Conservation (phyloP, 768 basidiomycete genomes). For the Kwoniella europaea region DNA sequence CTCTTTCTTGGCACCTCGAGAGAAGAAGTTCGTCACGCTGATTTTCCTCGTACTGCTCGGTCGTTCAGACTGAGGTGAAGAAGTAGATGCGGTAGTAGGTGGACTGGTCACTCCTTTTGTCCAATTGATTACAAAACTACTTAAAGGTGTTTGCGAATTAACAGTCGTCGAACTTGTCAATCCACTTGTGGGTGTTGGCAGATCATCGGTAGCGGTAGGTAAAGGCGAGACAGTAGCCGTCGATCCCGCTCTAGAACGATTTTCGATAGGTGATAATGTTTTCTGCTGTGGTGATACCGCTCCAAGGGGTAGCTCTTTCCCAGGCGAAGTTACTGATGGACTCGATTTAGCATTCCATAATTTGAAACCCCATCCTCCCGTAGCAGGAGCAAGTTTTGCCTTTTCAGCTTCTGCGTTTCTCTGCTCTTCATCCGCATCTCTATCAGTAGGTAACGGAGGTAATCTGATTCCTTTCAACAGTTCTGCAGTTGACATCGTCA, state of each 20-base stretch:
- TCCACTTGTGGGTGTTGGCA: slow-evolving; percentile 12
- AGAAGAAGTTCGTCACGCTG: slow-evolving; percentile 39
- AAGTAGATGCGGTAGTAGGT: slow-evolving; percentile 3
- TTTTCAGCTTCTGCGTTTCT: slow-evolving; percentile 9
- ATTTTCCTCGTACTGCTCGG: slow-evolving; percentile 30
- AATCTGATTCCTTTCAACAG: slow-evolving; percentile 49
- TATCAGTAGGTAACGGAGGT: slow-evolving; percentile 59
- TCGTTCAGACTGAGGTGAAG: slow-evolving; percentile 2
- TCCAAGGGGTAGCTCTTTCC: slow-evolving; percentile 8
- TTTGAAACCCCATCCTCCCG: slow-evolving; percentile 41
- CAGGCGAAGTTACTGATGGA: slow-evolving; percentile 6
- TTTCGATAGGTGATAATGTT: slow-evolving; percentile 36
- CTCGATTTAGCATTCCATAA: slow-evolving; percentile 25
- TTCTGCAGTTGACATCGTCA: slow-evolving; percentile 31
- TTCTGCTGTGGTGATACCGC: slow-evolving; percentile 24
- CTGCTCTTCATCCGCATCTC: slow-evolving; percentile 43
- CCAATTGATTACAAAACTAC: slow-evolving; percentile 51
- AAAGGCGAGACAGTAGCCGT: slow-evolving; percentile 26
- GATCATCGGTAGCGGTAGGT: slow-evolving; percentile 19
- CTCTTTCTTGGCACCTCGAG: slow-evolving; percentile 15
- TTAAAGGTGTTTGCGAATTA: slow-evolving; percentile 35
- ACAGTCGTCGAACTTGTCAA: slow-evolving; percentile 6
- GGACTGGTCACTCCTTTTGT: slow-evolving; percentile 42
- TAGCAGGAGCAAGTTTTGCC: slow-evolving; percentile 31
- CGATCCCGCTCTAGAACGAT: slow-evolving; percentile 30